Conservation (phyloP, 1,284 basidiomycete genomes). For the Fomes fomentarius region DNA sequence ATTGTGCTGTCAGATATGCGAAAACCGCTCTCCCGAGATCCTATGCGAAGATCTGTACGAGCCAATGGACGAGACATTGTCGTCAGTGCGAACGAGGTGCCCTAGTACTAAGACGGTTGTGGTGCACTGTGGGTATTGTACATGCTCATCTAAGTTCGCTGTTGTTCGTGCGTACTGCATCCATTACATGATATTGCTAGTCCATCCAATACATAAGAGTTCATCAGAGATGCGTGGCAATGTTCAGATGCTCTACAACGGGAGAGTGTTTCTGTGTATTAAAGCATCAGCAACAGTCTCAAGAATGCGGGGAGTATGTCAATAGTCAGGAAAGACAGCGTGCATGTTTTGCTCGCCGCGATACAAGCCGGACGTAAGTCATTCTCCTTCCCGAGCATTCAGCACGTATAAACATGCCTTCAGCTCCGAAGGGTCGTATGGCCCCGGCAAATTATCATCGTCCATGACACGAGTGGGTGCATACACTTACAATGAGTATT, state of each 20-base stretch:
- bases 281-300: too few relatives aligned
- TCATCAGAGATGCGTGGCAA: too few relatives aligned
- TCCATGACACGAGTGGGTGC: conserved; percentile 16
- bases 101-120: conserved; percentile 34
- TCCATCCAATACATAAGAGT: too few relatives aligned
- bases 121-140: not conserved
- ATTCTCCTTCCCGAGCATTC: conserved; percentile 48
- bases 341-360: conserved; percentile 7
- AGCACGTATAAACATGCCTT: conserved; percentile 4
- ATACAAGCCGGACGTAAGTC: conserved; percentile 56
- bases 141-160: conserved; percentile 5
- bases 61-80: conserved; percentile 74
- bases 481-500: conserved; percentile 31
- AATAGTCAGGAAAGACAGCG: too few relatives aligned
- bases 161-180: not conserved
- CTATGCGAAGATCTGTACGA: conserved; percentile 63
- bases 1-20: conserved; percentile 77
- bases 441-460: conserved; percentile 77
- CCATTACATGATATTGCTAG: too few relatives aligned
- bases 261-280: not conserved
- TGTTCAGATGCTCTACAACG: too few relatives aligned
- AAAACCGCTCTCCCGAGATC: conserved; percentile 75
- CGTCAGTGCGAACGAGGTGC: conserved; percentile 70
- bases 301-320: too few relatives aligned
- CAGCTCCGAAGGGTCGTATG: conserved; percentile 69